phyloP scores from a whole-genome alignment of 2,329 filamentous ascomycete species.

The Aaosphaeria pasadenensis region DNA sequence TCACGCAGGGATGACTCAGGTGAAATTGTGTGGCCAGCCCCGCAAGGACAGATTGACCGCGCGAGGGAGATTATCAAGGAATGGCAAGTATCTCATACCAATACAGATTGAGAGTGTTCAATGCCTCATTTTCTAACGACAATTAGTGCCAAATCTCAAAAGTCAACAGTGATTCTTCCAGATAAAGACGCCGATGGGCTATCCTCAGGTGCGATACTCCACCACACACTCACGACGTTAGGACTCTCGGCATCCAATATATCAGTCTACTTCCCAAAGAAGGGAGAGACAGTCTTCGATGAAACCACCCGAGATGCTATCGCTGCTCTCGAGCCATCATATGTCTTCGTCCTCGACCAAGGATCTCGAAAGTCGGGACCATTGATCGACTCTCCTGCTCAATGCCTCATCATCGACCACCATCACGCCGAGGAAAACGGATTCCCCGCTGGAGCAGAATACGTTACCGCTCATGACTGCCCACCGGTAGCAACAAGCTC shows the following conservation, averaged over 20 bases:
- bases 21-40: slow-evolving; percentile 60
- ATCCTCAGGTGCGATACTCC: slow-evolving; percentile 61
- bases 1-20: slow-evolving; percentile 36
- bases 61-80: slow-evolving; percentile 57
- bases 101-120: too few species aligned
- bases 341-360: slow-evolving; percentile 65
- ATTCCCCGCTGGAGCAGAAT: slow-evolving; percentile 54
- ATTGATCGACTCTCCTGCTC: slow-evolving; percentile 50
- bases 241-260: slow-evolving; percentile 55
- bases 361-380: slow-evolving; percentile 55
- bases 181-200: slow-evolving; percentile 70
- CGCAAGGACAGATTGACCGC: slow-evolving; percentile 51
- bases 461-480: slow-evolving; percentile 61
- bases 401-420: slow-evolving; percentile 62
- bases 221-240: slow-evolving; percentile 57
- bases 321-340: slow-evolving; percentile 49
- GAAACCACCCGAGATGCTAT: slow-evolving; percentile 53
- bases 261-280: slow-evolving; percentile 57
- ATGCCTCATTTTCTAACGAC: neutral
- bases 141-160: slow-evolving; percentile 49
- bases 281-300: slow-evolving; percentile 59
- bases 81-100: slow-evolving; percentile 44
- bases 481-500: slow-evolving; percentile 65
- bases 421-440: slow-evolving; percentile 56
- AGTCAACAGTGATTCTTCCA: slow-evolving; percentile 59